phyloP scores from a whole-genome alignment of 1,139 yeast species.

The Suzukiozyma palmioleophila region DNA sequence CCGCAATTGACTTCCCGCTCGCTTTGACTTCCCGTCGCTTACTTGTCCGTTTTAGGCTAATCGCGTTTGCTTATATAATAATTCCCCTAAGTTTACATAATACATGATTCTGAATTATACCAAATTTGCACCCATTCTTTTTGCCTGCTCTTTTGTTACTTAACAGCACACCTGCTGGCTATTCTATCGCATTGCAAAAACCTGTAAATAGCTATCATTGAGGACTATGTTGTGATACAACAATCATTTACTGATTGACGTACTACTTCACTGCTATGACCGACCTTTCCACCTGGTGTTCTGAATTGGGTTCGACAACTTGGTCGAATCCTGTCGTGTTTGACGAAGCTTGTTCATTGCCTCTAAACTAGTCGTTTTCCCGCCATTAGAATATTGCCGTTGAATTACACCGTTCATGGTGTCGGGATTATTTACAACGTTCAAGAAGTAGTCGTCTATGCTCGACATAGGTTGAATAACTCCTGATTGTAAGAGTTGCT shows the following conservation, averaged over 20 bases:
- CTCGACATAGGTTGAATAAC: slow-evolving; percentile 17
- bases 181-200: too few species aligned
- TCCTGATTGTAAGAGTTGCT: slow-evolving; percentile 4
- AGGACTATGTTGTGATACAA: too few species aligned
- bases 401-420: neutral
- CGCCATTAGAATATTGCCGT: slow-evolving; percentile 1
- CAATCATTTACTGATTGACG: neutral
- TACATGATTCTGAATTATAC: too few species aligned
- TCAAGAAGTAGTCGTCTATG: slow-evolving; percentile 34
- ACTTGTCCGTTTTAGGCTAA: neutral
- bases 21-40: neutral
- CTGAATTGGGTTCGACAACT: slow-evolving; percentile 2
- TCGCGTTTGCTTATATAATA: too few species aligned
- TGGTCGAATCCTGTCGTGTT: slow-evolving; percentile 1
- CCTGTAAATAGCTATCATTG: too few species aligned
- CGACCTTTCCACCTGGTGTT: slow-evolving; percentile 3
- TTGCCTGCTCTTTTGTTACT: too few species aligned
- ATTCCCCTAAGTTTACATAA: too few species aligned
- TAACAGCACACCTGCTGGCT: too few species aligned
- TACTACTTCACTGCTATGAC: neutral
- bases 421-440: slow-evolving; percentile 4
- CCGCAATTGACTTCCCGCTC: neutral
- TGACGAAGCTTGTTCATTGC: slow-evolving; percentile 2
- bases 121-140: neutral
- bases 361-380: neutral